Percentiles rank a stretch among this genome's conserved stretches.
Evolutionary conservation across 768 basidiomycete genomes (phyloP).

Genomic region (Phanerodontia chrysosporium): DNA sequence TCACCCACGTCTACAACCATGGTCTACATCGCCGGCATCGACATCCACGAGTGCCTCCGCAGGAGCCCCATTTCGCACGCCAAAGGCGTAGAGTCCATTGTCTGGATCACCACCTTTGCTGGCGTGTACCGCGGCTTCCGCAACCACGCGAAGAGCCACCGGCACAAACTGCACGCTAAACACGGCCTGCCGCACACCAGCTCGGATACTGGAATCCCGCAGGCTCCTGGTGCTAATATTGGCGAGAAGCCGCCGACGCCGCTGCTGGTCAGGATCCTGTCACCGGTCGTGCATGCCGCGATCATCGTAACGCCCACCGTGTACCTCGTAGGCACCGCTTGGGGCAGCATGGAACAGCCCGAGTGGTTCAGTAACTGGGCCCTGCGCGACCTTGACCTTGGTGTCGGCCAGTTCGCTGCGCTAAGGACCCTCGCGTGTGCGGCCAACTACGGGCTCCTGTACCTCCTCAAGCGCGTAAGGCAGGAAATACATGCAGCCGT

Average conservation of each 20-base stretch:
- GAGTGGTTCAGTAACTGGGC: conserved; percentile 27
- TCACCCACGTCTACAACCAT: not conserved
- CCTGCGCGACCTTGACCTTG: conserved; percentile 19
- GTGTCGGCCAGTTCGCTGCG: conserved; percentile 23
- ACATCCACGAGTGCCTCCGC: conserved; percentile 12
- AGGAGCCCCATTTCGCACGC: conserved; percentile 12
- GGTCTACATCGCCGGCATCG: conserved; percentile 24
- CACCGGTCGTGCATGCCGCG: conserved; percentile 25
- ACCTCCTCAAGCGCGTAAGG: not conserved
- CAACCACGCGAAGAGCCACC: not conserved
- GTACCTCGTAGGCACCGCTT: conserved; percentile 24
- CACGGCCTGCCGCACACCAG: not conserved
- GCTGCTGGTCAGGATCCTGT: conserved; percentile 23
- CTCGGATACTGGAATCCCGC: conserved; percentile 6
- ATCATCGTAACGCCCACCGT: conserved; percentile 23
- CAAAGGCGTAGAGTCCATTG: conserved; percentile 23
- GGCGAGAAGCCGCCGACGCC: conserved; percentile 9
- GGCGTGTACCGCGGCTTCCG: conserved; percentile 16
- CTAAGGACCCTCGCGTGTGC: conserved; percentile 25
- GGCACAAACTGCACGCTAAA: not conserved
- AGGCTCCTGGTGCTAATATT: not conserved
- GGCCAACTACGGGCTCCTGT: conserved; percentile 17
- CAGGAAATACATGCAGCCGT: conserved; percentile 2
- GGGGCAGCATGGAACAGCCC: conserved; percentile 31
- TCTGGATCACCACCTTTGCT: conserved; percentile 22